These are phyloP conservation scores for Vanilla planifolia DNA, from an alignment of 106 monocot genomes.

Conservation along the genomic window DNA sequence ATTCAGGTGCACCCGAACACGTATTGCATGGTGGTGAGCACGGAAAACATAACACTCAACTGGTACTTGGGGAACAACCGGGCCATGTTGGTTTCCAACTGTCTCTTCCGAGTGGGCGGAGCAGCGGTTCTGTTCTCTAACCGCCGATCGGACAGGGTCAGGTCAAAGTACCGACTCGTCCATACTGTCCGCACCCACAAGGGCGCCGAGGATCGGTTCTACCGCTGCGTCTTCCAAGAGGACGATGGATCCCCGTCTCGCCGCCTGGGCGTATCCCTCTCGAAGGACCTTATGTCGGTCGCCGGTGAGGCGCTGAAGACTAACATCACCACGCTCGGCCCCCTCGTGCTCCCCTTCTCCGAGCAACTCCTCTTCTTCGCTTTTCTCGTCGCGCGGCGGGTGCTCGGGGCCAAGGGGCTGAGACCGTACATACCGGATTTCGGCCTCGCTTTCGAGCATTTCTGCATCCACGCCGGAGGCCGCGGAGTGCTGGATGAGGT, in stretches of 20 bases:
- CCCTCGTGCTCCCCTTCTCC: constrained; percentile 14
- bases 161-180: constrained; percentile 12
- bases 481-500: constrained; percentile 74
- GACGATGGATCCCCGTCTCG: constrained; percentile 5
- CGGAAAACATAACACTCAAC: constrained; percentile 14
- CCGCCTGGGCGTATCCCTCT: constrained; percentile 5
- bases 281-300: constrained; percentile 12
- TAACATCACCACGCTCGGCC: constrained; percentile 8
- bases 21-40: constrained; percentile 9
- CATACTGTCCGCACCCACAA: constrained; percentile 10
- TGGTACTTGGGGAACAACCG: constrained; percentile 14
- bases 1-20: constrained; percentile 4
- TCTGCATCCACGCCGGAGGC: constrained; percentile 88
- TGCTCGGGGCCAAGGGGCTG: neutral
- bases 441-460: constrained; percentile 45
- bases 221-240: constrained; percentile 5
- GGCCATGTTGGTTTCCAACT: constrained; percentile 14
- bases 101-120: constrained; percentile 15
- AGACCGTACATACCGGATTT: constrained; percentile 16
- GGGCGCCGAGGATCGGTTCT: constrained; percentile 3
- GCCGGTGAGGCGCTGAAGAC: constrained; percentile 8
- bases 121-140: constrained; percentile 15
- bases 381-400: neutral
- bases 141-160: neutral
- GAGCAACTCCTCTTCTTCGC: constrained; percentile 11